These are phyloP conservation scores for Calycina herbarum DNA, from an alignment of 2,329 filamentous ascomycete species.

Conservation along the genomic window DNA sequence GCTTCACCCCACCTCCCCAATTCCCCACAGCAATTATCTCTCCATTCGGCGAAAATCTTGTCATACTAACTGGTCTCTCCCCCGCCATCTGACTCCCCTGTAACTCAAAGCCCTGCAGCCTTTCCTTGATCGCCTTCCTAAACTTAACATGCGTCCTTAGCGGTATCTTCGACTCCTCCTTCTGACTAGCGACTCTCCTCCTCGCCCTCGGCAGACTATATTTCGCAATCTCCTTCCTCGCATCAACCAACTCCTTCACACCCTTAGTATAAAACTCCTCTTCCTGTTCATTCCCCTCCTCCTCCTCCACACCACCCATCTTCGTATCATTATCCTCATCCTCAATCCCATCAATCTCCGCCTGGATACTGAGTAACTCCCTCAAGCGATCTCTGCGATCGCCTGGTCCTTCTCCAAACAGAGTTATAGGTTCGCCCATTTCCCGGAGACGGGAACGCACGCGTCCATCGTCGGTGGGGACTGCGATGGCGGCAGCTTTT, in stretches of 20 bases:
- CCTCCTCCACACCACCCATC: slow-evolving; percentile 55
- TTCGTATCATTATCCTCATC: slow-evolving; percentile 61
- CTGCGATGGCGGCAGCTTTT: slow-evolving; percentile 81
- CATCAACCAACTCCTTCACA: slow-evolving; percentile 69
- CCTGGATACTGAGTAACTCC: slow-evolving; percentile 73
- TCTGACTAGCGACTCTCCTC: slow-evolving; percentile 73
- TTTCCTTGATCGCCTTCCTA: slow-evolving; percentile 84
- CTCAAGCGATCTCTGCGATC: slow-evolving; percentile 86
- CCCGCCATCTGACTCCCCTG: slow-evolving; percentile 92
- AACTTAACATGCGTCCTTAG: slow-evolving; percentile 90
- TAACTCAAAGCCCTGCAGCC: slow-evolving; percentile 78
- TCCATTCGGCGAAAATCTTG: slow-evolving; percentile 83
- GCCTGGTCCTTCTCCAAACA: slow-evolving; percentile 86
- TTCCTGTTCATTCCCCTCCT: slow-evolving; percentile 65
- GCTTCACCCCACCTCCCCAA: slow-evolving; percentile 85
- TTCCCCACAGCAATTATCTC: slow-evolving; percentile 85
- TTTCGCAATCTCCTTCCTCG: slow-evolving; percentile 74
- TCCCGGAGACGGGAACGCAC: slow-evolving; percentile 80
- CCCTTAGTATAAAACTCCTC: slow-evolving; percentile 96
- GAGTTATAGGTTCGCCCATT: slow-evolving; percentile 87
- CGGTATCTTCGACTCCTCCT: slow-evolving; percentile 77
- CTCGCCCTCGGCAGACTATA: slow-evolving; percentile 85
- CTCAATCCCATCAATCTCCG: slow-evolving; percentile 59
- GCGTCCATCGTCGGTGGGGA: slow-evolving; percentile 89
- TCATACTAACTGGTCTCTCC: slow-evolving; percentile 88